phyloP scores from a whole-genome alignment of 495 filamentous ascomycete genomes.

The Margaritispora aquatica region DNA sequence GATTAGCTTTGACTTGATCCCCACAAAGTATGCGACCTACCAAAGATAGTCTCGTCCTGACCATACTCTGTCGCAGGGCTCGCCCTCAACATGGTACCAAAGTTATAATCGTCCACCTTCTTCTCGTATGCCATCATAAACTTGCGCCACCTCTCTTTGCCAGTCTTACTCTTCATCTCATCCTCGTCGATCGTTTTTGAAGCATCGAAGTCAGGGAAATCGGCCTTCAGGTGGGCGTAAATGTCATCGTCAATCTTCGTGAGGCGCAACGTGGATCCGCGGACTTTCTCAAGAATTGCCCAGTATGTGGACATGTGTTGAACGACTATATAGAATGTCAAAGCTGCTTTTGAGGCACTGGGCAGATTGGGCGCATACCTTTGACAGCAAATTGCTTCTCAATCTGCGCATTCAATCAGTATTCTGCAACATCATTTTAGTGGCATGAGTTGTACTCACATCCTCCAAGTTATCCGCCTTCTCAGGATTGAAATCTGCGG shows the following conservation, averaged over 20 bases:
- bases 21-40: constrained; percentile 32
- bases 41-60: constrained; percentile 87
- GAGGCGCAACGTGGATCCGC: constrained; percentile 76
- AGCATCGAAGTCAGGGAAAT: constrained; percentile 91
- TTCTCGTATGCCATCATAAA: constrained; percentile 94
- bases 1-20: constrained; percentile 10
- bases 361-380: constrained; percentile 39
- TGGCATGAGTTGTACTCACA: constrained; percentile 49
- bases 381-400: constrained; percentile 99
- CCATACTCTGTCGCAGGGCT: constrained; percentile 80
- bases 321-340: constrained; percentile 52
- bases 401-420: constrained; percentile 52
- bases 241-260: constrained; percentile 96
- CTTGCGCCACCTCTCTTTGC: constrained; percentile 93
- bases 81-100: constrained; percentile 82
- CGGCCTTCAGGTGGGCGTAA: constrained; percentile 72
- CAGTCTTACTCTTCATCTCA: constrained; percentile 93
- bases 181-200: constrained; percentile 77
- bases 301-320: constrained; percentile 97
- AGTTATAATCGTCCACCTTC: constrained; percentile 92
- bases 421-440: neutral
- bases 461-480: constrained; percentile 73
- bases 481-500: constrained; percentile 54
- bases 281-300: constrained; percentile 85
- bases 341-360: constrained; percentile 3